Evolutionary conservation across 2,329 filamentous ascomycete genomes (phyloP).

Genomic region (Penicillium oxalicum): DNA sequence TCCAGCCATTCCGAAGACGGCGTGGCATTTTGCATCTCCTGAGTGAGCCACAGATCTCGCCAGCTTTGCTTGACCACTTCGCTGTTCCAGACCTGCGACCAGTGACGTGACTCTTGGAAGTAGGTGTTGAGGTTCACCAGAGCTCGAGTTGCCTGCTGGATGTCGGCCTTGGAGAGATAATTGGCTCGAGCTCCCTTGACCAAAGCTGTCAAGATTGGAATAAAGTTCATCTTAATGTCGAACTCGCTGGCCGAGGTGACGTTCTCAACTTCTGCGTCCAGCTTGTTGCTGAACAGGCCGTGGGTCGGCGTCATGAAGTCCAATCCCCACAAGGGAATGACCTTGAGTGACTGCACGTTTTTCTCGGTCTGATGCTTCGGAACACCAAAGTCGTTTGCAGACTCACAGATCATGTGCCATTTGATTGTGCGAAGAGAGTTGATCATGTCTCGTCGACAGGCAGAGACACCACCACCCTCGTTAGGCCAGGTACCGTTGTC

Average conservation of each 20-base stretch:
- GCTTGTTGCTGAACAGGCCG: slow-evolving; percentile 49
- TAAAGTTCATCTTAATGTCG: slow-evolving; percentile 50
- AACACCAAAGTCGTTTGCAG: slow-evolving; percentile 51
- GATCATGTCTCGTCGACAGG: slow-evolving; percentile 51
- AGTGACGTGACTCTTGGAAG: slow-evolving; percentile 46
- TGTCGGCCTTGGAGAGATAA: slow-evolving; percentile 38
- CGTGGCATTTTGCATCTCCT: slow-evolving; percentile 38
- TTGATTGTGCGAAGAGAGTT: slow-evolving; percentile 50
- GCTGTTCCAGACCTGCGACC: slow-evolving; percentile 45
- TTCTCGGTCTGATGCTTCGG: slow-evolving; percentile 52
- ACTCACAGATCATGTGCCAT: slow-evolving; percentile 52
- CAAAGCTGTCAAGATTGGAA: slow-evolving; percentile 47
- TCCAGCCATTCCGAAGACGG: slow-evolving; percentile 34
- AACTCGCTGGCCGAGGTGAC: slow-evolving; percentile 42
- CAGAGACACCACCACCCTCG: slow-evolving; percentile 51
- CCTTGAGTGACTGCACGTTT: slow-evolving; percentile 50
- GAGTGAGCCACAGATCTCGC: slow-evolving; percentile 44
- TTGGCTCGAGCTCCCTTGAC: slow-evolving; percentile 48
- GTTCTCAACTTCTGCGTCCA: slow-evolving; percentile 48
- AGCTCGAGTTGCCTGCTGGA: slow-evolving; percentile 44
- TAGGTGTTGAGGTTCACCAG: slow-evolving; percentile 47
- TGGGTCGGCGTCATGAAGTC: slow-evolving; percentile 50
- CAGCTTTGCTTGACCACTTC: slow-evolving; percentile 42
- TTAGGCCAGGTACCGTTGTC: slow-evolving; percentile 51
- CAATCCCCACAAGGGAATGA: slow-evolving; percentile 51